Evolutionary conservation across 2,329 filamentous ascomycete genomes (phyloP), one percentile per base, ranked within the genome.

Genomic region (Xylariaceae sp.): DNA sequence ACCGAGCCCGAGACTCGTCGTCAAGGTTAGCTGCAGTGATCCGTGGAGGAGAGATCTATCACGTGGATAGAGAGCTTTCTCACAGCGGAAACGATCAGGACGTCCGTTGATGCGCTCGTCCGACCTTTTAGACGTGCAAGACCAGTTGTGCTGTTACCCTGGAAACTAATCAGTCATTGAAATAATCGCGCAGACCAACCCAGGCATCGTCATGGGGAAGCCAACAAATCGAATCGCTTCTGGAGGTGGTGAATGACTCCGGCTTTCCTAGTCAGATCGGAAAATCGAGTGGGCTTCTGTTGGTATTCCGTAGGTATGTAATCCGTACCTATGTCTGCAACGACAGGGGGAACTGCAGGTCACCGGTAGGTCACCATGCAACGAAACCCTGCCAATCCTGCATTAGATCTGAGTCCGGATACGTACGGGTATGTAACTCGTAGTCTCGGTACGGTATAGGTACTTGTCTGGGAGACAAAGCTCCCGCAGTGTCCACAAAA

Each of bases 1-100:
- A 47, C 58, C 55, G 58, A 62, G 50, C 55, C 49, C 42, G 44
- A 45, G 39, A 54, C 50, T 50, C 30, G 51, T 47, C 45, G 53
- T 44, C 15, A 58, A 56, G 3, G 53, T 58, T 56, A 58, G 55
- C 55, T 35, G 39, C 47, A 18, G 23, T 47, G 51, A 49, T 34
- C 35, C 42, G 17, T 37, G 8, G 13, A 45, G 37, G 9, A 37
- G 37, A 57, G 49, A 39, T 30, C 50, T 23, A 48, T 15, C 10
- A 48, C 10, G 56, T 42, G 54, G 37, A 10, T 52, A 49, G 42
- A 17, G 15, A 23, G 15, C 17, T 52, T n/a, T 57, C 30, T 47
- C 44, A 54, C 10, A n/a, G 9, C 18, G 47, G 5, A n/a, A 45
- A 10, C 8, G 9, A 42, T 13, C 11, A 5, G 2, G 8, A 42